Percentiles rank a stretch among this genome's conserved stretches.
Conservation (phyloP, 306 rosid species). For the Amphicarpaea edgeworthii region DNA sequence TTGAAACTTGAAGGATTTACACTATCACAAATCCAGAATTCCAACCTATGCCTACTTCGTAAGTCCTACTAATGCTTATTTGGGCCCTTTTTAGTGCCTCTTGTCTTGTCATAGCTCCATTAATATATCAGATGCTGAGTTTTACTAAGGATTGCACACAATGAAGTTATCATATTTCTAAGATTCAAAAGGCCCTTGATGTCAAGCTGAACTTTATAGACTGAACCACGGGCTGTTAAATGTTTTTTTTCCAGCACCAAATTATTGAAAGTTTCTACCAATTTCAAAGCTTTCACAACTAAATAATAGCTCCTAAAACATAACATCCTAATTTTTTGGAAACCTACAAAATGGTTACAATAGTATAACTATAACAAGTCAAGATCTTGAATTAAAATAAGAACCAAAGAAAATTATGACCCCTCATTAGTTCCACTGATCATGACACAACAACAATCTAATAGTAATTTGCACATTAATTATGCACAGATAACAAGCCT, state of each 20-base stretch:
- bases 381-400: neutral
- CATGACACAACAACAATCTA: slow-evolving; percentile 21
- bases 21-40: neutral
- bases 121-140: neutral
- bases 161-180: slow-evolving; percentile 19
- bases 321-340: slow-evolving; percentile 23
- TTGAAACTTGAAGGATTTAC: slow-evolving; percentile 14
- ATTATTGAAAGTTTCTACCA: slow-evolving; percentile 8
- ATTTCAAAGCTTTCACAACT: slow-evolving; percentile 23
- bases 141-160: slow-evolving; percentile 16
- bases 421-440: slow-evolving; percentile 25
- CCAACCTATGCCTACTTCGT: slow-evolving; percentile 18
- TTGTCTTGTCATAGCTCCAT: neutral
- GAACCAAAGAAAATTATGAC: slow-evolving; percentile 30
- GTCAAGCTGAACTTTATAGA: slow-evolving; percentile 11
- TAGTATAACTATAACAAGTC: slow-evolving; percentile 6
- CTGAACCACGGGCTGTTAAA: neutral
- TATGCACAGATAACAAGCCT: slow-evolving; percentile 10
- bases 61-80: neutral
- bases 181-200: slow-evolving; percentile 13
- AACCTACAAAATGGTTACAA: slow-evolving; percentile 18
- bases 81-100: neutral
- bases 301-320: slow-evolving; percentile 12
- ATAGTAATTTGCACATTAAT: slow-evolving; percentile 22
- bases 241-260: slow-evolving; percentile 16